Base-by-base conservation (phyloP, 257 asterid species). In the Cordia subcordata region DNA sequence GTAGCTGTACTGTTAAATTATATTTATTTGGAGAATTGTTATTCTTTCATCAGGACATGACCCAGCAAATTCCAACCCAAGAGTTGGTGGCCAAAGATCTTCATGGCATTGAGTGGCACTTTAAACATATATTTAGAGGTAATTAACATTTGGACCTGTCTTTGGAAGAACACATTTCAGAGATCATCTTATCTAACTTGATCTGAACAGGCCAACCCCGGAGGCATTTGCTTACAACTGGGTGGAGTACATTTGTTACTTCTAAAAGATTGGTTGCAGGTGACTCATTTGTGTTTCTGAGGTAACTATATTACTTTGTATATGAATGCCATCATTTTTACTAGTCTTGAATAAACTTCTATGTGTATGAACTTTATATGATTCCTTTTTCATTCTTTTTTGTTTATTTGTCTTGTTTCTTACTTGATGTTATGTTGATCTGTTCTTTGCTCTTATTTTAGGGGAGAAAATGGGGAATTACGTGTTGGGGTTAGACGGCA, bases 151-250 rank as follows among this genome's bases (percentile, higher is more conserved):
- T n/a, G 11, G 14, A 16, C 32, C 21, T 42, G 47, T 10, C 15
- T 42, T 10, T 42, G 15, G 14, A 14, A 42, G 12, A 42, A 42
- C 47, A 8, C 47, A 42, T 42, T 42, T 23, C 58, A 49, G 13
- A 45, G 51, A 23, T 16, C 5, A 10, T 20, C 9, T 51, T 6
- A 11, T 49, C 19, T 53, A 33, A n/a, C 49, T 15, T 4, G 39
- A 16, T 33, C 16, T 60, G 47, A 68, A 38, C 72, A 81, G 88
- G 88, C 50, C 84, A 81, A 68, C 88, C 88, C n/a, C 69, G 88
- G n/a, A 73, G 88, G 62, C 82, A 81, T 72, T 76, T 81, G 57
- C 81, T 81, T 46, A 81, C 88, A 44, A 78, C 88, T 8, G 88
- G 88, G 20, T 81, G 88, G 88, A 81, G 88, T 61, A 75, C 82